Base-by-base conservation (phyloP, 495 filamentous ascomycete species). In the Podospora pseudopauciseta region DNA sequence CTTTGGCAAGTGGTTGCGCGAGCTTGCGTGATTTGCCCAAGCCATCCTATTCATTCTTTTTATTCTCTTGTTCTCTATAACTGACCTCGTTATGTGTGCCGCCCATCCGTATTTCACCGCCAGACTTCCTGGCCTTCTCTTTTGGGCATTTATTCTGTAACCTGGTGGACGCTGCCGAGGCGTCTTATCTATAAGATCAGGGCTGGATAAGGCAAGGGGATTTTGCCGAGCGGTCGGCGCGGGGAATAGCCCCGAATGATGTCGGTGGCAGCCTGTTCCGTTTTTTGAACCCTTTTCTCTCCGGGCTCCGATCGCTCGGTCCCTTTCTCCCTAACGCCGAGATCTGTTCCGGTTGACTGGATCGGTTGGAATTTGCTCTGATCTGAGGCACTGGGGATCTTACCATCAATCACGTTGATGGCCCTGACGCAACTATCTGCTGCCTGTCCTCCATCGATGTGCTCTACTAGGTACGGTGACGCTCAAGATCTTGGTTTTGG, bases 21-120 rank as follows among this genome's bases (percentile, higher is more conserved):
- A 71, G 30, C 19, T 71, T 68, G 69, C 69, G 69, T 71, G 69
- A 71, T 71, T 67, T 58, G 16, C 56, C 65, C 59, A 58, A 23
- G n/a, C n/a, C 55, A 9, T 18, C 23, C 55, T 20, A 58, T 58
- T 0, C 6, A 4, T 26, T 58, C n/a, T 58, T 19, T 15, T 23
- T 23, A 23, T 23, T 23, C 23, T 23, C 23, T 23, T 23, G 23
- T 23, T 23, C 23, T 23, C 23, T 23, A 23, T 23, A 23, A 5
- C 18, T 20, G 55, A 20, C 18, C 55, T 58, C 55, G n/a, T 19
- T 58, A 58, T 58, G 7, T 58, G 55, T 58, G 55, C 55, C n/a
- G 55, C n/a, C 55, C 55, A 58, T 58, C 55, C 55, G 55, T 23
- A 15, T 5, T 26, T 58, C 55, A 49, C 39, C 9, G 39, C 39